These are phyloP conservation scores for Yarrowia sp. DNA, from an alignment of 805 yeast species.

Conservation along the genomic window DNA sequence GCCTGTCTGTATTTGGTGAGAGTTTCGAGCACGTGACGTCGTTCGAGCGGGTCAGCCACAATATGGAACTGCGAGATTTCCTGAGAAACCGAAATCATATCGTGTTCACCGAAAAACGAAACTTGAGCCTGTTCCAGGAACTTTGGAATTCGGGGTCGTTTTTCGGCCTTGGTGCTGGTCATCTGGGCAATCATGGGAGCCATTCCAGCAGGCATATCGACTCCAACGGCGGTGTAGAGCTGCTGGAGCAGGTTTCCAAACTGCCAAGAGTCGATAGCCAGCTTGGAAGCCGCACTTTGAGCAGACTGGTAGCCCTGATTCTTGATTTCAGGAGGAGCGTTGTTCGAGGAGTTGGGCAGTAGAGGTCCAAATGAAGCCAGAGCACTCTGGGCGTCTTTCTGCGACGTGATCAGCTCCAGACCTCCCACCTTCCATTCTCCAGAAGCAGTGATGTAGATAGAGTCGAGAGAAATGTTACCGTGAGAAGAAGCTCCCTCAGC, in stretches of 20 bases:
- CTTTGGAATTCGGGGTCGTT: slow-evolving; percentile 7
- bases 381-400: slow-evolving; percentile 43
- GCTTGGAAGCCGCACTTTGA: slow-evolving; percentile 32
- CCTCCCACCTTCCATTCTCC: slow-evolving; percentile 90
- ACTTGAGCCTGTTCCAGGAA: slow-evolving; percentile 11
- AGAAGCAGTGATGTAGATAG: slow-evolving; percentile 60
- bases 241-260: slow-evolving; percentile 50
- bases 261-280: slow-evolving; percentile 57
- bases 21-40: background rate
- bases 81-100: slow-evolving; percentile 15
- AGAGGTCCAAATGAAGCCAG: slow-evolving; percentile 2
- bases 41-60: slow-evolving; percentile 5
- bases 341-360: slow-evolving; percentile 19
- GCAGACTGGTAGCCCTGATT: slow-evolving; percentile 47
- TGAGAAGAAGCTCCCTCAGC: slow-evolving; percentile 56
- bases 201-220: slow-evolving; percentile 22
- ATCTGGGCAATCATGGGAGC: slow-evolving; percentile 5
- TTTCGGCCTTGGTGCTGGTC: slow-evolving; percentile 4
- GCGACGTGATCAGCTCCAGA: slow-evolving; percentile 61
- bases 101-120: slow-evolving; percentile 16
- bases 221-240: background rate
- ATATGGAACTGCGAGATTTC: slow-evolving; percentile 17
- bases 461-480: slow-evolving; percentile 56
- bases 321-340: slow-evolving; percentile 55
- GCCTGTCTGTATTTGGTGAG: slow-evolving; percentile 30